Base-by-base conservation (phyloP, 768 basidiomycete genomes). In the Agaricus sinodeliciosus region DNA sequence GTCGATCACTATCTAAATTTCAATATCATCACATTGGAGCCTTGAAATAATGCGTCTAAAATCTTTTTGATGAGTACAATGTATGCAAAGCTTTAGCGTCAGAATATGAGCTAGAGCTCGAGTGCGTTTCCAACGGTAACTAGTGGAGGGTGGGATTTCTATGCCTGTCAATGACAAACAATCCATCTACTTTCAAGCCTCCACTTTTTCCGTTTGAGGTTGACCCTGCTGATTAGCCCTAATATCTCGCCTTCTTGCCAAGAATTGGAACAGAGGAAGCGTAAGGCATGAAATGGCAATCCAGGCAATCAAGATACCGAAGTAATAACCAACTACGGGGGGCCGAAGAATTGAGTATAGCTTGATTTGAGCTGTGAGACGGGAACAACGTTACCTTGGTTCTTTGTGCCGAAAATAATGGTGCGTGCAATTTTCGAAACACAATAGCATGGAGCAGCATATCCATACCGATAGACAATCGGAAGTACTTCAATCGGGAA, bases 391-490 rank as follows among this genome's bases (percentile, higher is more conserved):
- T 52, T 31, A 82, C 81, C 59, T 43, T 73, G 62, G 55, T 84
- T 80, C 61, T 77, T 78, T 1, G 80, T 83, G 37, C 74, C 63
- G 57, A 86, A 86, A 25, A 85, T 59, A 54, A 87, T 67, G 19
- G 76, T 67, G 18, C 85, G 72, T 8, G 77, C 71, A 1, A 81
- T 74, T 22, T 67, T 62, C 5, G 77, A 72, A 18, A 84, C 69
- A 59, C 82, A 82, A 63, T 81, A 84, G 60, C 86, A 83, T 0
- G 84, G 85, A 60, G 71, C 73, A 1, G 74, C 82, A 59, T 79
- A 81, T 3, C 82, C 85, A 58, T 84, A 84, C 41, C 72, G 73
- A 66, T 73, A 84, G 51, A 84, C 45, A 34, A 57, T 60, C 1
- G 82, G 81, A 15, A 82, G 67, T 2, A 79, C 63, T 46, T 76